A percentile compares a stretch with the other conserved stretches of the same genome.
Evolutionary conservation across 2,329 filamentous ascomycete genomes (phyloP).

Genomic region (Didymella pinodella): DNA sequence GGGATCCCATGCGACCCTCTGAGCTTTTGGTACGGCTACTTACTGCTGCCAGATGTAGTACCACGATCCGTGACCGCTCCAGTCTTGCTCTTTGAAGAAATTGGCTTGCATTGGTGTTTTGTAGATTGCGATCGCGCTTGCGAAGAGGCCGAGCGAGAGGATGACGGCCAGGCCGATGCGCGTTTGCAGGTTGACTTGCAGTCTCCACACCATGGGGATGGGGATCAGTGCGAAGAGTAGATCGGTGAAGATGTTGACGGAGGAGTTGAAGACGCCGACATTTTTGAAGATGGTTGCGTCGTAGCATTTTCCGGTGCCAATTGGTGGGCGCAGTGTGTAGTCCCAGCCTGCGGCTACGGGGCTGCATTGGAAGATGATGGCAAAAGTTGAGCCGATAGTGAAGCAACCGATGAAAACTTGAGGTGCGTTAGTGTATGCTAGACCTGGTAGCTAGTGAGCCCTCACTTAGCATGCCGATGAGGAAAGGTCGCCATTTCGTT

Average conservation of each 20-base stretch:
- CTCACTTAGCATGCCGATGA: background rate
- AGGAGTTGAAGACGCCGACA: slow-evolving; percentile 58
- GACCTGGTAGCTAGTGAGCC: background rate
- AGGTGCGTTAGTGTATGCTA: background rate
- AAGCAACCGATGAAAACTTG: slow-evolving; percentile 32
- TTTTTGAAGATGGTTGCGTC: slow-evolving; percentile 53
- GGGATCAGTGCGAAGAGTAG: slow-evolving; percentile 53
- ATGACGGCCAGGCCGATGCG: background rate
- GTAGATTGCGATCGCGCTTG: background rate
- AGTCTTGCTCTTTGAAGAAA: slow-evolving; percentile 41
- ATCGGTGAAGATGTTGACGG: slow-evolving; percentile 52
- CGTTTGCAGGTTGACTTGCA: background rate
- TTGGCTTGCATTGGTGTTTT: slow-evolving; percentile 31
- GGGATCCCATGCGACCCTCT: too few species aligned
- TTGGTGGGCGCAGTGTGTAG: slow-evolving; percentile 31
- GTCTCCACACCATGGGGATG: slow-evolving; percentile 50
- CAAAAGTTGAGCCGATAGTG: slow-evolving; percentile 33
- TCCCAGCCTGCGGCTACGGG: slow-evolving; percentile 58
- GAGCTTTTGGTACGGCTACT: background rate
- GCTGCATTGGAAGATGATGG: slow-evolving; percentile 41
- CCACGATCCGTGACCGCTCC: slow-evolving; percentile 34
- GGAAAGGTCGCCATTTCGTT: background rate
- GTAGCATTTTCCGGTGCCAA: slow-evolving; percentile 33
- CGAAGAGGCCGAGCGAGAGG: background rate
- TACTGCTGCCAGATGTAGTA: slow-evolving; percentile 42